Conservation (phyloP, 106 monocot species). For the Apostasia shenzhenica region DNA sequence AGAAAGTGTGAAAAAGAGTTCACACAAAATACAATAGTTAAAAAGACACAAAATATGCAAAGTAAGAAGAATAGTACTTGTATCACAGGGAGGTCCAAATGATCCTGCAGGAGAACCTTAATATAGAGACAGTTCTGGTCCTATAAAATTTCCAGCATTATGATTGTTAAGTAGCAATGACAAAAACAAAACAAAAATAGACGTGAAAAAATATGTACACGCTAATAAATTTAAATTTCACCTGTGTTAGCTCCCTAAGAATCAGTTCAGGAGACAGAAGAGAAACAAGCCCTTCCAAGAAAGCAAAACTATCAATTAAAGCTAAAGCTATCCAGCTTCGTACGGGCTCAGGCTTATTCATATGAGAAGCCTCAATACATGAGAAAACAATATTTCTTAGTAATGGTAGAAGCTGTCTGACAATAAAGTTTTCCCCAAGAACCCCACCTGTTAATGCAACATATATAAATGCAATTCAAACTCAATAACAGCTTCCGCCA, state of each 20-base stretch:
- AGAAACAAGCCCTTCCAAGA: conserved; percentile 57
- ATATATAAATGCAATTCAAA: neutral
- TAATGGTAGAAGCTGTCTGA: conserved; percentile 74
- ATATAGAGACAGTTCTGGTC: conserved; percentile 66
- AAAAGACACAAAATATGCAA: too few relatives aligned
- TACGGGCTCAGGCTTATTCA: conserved; percentile 71
- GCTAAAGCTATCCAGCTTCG: conserved; percentile 80
- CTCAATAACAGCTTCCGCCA: neutral
- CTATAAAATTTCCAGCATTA: conserved; percentile 32
- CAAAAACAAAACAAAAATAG: neutral
- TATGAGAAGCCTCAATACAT: conserved; percentile 44
- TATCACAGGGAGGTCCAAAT: conserved; percentile 59
- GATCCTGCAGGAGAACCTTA: conserved; percentile 58
- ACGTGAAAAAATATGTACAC: neutral
- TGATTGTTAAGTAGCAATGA: conserved; percentile 7
- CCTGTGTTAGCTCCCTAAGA: conserved; percentile 72
- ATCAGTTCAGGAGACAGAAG: conserved; percentile 49
- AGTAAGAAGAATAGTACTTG: conserved; percentile 36
- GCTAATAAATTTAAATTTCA: conserved; percentile 10
- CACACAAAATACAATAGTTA: too few relatives aligned
- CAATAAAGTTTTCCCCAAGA: conserved; percentile 73
- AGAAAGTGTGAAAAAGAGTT: too few relatives aligned
- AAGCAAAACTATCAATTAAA: conserved; percentile 59
- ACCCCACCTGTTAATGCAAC: conserved; percentile 48
- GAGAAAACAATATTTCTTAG: conserved; percentile 62